Evolutionary conservation across 2,329 filamentous ascomycete species (phyloP), one percentile per base, ranked within the genome.

Genomic region (Purpureocillium takamizusanense): DNA sequence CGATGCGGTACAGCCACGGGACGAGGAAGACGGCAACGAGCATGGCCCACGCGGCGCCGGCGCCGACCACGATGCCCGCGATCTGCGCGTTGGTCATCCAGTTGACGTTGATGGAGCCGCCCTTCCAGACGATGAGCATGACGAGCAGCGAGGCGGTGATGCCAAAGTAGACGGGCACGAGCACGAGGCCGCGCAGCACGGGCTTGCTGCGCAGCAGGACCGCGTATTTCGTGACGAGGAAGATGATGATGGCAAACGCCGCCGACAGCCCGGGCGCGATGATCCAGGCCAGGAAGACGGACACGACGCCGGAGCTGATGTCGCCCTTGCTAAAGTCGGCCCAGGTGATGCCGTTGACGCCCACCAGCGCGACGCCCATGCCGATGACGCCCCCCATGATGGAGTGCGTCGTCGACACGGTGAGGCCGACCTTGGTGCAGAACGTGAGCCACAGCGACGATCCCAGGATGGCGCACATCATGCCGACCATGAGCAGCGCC

Each of bases 71-170:
- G 38, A 72, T 66, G 39, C 72, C 73, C 12, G 65, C 65, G 18
- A 76, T 63, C 49, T 71, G 60, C 4, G 55, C 56, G 21, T 69
- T 63, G 30, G 59, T 68, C 29, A 80, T 25, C 21, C 21, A 61
- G 10, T 65, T 62, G 42, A 78, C 54, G 34, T 56, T 49, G 49
- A 66, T 66, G 43, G 51, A 54, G 30, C 62, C 67, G 29, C 67
- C 69, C 55, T 71, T 71, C 67, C 66, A 72, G 45, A 82, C 67
- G 40, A 84, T 74, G 42, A 83, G 72, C 53, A 84, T 74, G 48
- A 66, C 64, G 11, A 78, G 60, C 10, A 78, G 65, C 14, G 65
- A 64, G 13, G 67, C 66, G 1, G 75, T 75, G 33, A 77, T 48
- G 50, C 63, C 71, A 49, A 78, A 77, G 59, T 76, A 79, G 40